Base-by-base conservation (phyloP, 2,329 filamentous ascomycete species). In the Anisogramma anomala region DNA sequence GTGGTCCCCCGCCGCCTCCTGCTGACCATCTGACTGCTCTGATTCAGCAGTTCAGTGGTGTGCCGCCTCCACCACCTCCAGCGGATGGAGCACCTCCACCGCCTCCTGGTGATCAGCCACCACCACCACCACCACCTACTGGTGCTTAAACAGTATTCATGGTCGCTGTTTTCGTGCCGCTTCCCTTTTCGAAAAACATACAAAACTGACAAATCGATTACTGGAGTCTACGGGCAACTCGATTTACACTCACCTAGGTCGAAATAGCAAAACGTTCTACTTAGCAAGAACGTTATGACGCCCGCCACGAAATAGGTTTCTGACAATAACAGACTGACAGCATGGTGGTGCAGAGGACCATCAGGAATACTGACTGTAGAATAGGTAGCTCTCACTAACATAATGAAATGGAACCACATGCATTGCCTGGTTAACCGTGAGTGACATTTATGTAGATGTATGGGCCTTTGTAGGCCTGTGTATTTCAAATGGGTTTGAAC, bases 11-110 rank as follows among this genome's bases (percentile, higher is more conserved):
- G 46, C 64, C 74, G 18, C 64, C 74, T 18, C 60, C 62, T 32
- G 70, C 72, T 46, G 45, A 47, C 33, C 75, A 74, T 30, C 65
- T 81, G 46, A 78, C 72, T 55, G 73, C 76, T 34, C 66, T 84
- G 44, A 79, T 82, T 53, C 76, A 82, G 58, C 78, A 79, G 53
- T 84, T 61, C 36, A 56, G 58, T 25, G 55, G 54, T 41, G 55
- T 32, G 11, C 56, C 56, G 3, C 56, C 56, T 7, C 56, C 49
- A 2, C 46, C 49, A 2, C 48, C 56, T 30, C 55, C 55, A 19
- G 48, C 53, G n/a, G 54, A 55, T 15, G 58, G 56, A 26, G 55
- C 56, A n/a, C 58, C 58, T 2, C 57, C 58, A 6, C 59, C 59
- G 3, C 59, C 59, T 15, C 58, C 58, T 2, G 58, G 58, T 52